A percentile compares a stretch with the other conserved stretches of the same genome.
Conservation (phyloP, 768 basidiomycete genomes). For the Leucocoprinus leucothites region DNA sequence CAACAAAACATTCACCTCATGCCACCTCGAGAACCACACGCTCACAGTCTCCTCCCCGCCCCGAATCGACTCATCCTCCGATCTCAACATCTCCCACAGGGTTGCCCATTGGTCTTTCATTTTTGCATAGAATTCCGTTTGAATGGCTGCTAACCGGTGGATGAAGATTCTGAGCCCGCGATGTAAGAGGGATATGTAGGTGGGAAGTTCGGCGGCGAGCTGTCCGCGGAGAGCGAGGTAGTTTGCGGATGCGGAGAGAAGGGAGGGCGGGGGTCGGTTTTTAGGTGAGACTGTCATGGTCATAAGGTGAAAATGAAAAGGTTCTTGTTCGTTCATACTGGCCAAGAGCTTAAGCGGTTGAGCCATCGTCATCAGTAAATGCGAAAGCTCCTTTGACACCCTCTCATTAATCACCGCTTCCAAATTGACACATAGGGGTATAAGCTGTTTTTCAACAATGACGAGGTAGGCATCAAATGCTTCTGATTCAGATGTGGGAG, state of each 20-base stretch:
- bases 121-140: slow-evolving; percentile 57
- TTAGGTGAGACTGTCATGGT: slow-evolving; percentile 60
- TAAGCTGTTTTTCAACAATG: slow-evolving; percentile 52
- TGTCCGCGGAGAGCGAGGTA: slow-evolving; percentile 77
- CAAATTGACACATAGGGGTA: slow-evolving; percentile 49
- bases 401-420: slow-evolving; percentile 50
- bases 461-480: slow-evolving; percentile 70
- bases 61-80: slow-evolving; percentile 67
- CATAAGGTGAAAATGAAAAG: slow-evolving; percentile 67
- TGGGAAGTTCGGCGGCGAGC: slow-evolving; percentile 67
- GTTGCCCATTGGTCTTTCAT: slow-evolving; percentile 67
- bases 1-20: slow-evolving; percentile 52
- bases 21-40: slow-evolving; percentile 71
- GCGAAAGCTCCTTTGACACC: slow-evolving; percentile 55
- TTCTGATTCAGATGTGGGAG: slow-evolving; percentile 44
- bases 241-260: slow-evolving; percentile 71
- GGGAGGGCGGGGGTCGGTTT: slow-evolving; percentile 61
- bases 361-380: slow-evolving; percentile 55
- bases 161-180: slow-evolving; percentile 56
- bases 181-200: slow-evolving; percentile 55
- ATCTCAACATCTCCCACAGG: slow-evolving; percentile 82
- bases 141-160: slow-evolving; percentile 49
- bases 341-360: slow-evolving; percentile 64
- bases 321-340: slow-evolving; percentile 72
- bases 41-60: slow-evolving; percentile 65